phyloP scores from a whole-genome alignment of 768 basidiomycete species.

The Erythrobasidium yunnanense region DNA sequence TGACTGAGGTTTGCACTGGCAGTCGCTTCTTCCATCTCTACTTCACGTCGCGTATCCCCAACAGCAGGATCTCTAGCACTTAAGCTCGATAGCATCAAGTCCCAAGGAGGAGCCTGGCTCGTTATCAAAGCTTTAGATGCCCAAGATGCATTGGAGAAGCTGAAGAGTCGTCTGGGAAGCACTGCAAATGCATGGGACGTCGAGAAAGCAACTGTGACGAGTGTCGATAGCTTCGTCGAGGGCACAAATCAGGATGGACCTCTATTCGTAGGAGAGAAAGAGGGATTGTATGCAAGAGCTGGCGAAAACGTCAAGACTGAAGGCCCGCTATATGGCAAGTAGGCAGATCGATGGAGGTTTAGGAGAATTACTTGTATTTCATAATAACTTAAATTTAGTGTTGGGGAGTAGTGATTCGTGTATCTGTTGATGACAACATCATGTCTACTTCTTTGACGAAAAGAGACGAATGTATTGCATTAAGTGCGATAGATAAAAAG shows the following conservation, averaged over 20 bases:
- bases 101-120: slow-evolving; percentile 14
- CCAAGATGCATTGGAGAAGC: not conserved
- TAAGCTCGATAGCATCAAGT: not conserved
- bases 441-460: no score
- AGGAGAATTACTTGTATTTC: no score
- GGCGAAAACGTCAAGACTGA: not conserved
- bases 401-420: no score
- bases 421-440: not conserved
- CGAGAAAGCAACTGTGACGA: not conserved
- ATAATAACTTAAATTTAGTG: no score
- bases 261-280: not conserved
- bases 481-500: not conserved
- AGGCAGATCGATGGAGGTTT: no score
- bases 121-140: not conserved
- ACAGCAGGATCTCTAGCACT: not conserved
- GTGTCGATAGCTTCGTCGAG: not conserved
- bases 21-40: slow-evolving; percentile 19
- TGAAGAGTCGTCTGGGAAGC: not conserved
- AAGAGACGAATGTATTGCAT: no score
- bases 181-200: not conserved
- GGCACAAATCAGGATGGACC: not conserved
- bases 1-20: not conserved
- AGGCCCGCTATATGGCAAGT: slow-evolving; percentile 24
- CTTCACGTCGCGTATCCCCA: slow-evolving; percentile 8
- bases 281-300: not conserved